phyloP scores from a whole-genome alignment of 495 filamentous ascomycete genomes.

The Penicillium salamii region DNA sequence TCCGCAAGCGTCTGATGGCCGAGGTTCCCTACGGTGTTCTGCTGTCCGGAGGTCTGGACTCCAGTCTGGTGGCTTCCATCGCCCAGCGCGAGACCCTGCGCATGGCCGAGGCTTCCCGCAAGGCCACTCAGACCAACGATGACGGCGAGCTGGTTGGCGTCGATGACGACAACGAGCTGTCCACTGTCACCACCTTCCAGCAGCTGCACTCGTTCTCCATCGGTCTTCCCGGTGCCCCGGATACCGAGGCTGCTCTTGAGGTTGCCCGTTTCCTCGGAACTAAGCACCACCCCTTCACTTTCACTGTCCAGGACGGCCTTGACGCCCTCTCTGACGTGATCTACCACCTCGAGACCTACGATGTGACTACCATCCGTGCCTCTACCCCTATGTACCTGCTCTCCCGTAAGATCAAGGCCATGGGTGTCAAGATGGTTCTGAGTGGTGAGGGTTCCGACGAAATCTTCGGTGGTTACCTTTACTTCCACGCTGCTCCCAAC shows the following conservation, averaged over 20 bases:
- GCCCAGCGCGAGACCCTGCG: conserved; percentile 87
- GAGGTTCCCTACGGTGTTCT: conserved; percentile 97
- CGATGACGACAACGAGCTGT: conserved; percentile 83
- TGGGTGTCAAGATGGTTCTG: conserved; percentile 99
- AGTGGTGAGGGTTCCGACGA: conserved; percentile 96
- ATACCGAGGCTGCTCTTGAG: conserved; percentile 81
- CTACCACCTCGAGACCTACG: conserved; percentile 94
- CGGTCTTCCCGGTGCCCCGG: conserved; percentile 84
- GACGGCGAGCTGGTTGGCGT: conserved; percentile 81
- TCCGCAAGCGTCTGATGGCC: conserved; percentile 96
- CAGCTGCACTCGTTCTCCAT: conserved; percentile 99
- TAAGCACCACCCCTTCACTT: conserved; percentile 96
- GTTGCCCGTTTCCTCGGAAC: conserved; percentile 95
- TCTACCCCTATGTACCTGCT: conserved; percentile 99
- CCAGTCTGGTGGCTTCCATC: conserved; percentile 90
- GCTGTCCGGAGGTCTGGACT: conserved; percentile 93
- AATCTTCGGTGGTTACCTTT: conserved; percentile 97
- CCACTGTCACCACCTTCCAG: conserved; percentile 86
- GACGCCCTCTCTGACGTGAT: conserved; percentile 96
- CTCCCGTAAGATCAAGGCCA: conserved; percentile 96
- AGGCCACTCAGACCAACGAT: conserved; percentile 38
- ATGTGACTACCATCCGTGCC: conserved; percentile 97
- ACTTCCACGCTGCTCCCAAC: conserved; percentile 93
- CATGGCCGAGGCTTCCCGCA: conserved; percentile 57
- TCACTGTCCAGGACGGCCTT: conserved; percentile 94